Conservation (phyloP, 768 basidiomycete species). For the Strobilomyces echinocephalus region DNA sequence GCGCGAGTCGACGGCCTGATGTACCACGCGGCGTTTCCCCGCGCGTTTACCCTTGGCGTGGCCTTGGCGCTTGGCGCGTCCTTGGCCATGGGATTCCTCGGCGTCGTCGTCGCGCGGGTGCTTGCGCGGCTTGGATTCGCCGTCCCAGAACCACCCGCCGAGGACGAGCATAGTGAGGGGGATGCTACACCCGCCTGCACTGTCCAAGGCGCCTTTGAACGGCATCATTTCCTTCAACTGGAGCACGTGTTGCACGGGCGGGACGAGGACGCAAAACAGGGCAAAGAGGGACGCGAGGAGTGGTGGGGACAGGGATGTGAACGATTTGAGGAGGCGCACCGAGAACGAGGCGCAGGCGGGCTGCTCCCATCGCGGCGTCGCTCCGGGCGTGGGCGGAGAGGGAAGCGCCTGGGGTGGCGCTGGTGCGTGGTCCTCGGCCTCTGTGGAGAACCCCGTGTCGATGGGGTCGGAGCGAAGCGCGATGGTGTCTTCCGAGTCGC, state of each 20-base stretch:
- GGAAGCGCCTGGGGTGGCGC: background rate
- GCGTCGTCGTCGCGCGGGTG: background rate
- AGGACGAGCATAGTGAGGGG: slow-evolving; percentile 89
- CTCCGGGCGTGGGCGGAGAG: too few species aligned
- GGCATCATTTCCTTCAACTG: slow-evolving; percentile 54
- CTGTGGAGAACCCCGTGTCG: slow-evolving; percentile 13
- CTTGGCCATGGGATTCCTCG: background rate
- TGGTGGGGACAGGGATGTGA: slow-evolving; percentile 81
- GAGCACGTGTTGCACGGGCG: slow-evolving; percentile 68
- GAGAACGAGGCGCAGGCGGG: background rate
- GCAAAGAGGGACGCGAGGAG: slow-evolving; percentile 76
- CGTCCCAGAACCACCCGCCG: slow-evolving; percentile 82
- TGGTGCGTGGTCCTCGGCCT: slow-evolving; percentile 6
- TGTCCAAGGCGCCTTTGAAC: slow-evolving; percentile 60
- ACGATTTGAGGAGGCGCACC: background rate
- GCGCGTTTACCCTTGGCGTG: slow-evolving; percentile 1
- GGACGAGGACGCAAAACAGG: slow-evolving; percentile 71
- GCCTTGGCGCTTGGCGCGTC: slow-evolving; percentile 4
- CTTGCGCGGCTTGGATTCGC: slow-evolving; percentile 8
- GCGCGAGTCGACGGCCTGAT: background rate
- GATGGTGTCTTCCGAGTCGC: slow-evolving; percentile 22
- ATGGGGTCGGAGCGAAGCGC: slow-evolving; percentile 1
- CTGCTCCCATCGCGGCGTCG: slow-evolving; percentile 5
- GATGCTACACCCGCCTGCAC: slow-evolving; percentile 74
- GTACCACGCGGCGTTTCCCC: background rate